These are phyloP conservation scores for Xylaria digitata DNA, from an alignment of 2,329 filamentous ascomycete genomes.

Conservation along the genomic window DNA sequence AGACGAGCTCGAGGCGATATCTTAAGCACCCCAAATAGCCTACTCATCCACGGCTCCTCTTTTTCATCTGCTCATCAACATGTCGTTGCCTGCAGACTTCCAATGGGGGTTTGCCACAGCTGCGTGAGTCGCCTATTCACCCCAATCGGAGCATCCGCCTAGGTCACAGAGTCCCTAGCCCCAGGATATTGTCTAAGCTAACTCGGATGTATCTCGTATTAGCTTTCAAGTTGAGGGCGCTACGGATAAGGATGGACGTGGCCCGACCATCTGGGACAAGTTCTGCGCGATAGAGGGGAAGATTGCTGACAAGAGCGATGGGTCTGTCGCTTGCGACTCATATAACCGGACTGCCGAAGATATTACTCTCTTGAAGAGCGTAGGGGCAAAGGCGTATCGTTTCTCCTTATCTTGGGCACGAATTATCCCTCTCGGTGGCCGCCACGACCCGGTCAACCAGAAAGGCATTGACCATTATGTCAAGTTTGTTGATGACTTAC, in stretches of 20 bases:
- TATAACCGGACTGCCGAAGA: constrained; percentile 84
- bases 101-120: constrained; percentile 85
- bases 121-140: constrained; percentile 60
- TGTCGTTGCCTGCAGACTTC: constrained; percentile 76
- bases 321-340: constrained; percentile 84
- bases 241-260: constrained; percentile 78
- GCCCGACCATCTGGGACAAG: constrained; percentile 89
- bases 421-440: constrained; percentile 86
- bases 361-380: constrained; percentile 78
- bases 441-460: constrained; percentile 83
- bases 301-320: constrained; percentile 80
- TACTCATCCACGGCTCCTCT: constrained; percentile 35
- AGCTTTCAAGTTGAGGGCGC: constrained; percentile 92
- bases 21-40: constrained; percentile 40
- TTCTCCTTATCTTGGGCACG: constrained; percentile 89
- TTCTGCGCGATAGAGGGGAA: constrained; percentile 85
- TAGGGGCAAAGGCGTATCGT: constrained; percentile 80
- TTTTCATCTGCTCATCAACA: constrained; percentile 48
- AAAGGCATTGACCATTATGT: constrained; percentile 81
- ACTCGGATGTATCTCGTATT: constrained; percentile 40
- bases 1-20: constrained; percentile 44
- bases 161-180: not conserved
- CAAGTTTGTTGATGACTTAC: constrained; percentile 81
- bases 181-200: constrained; percentile 21
- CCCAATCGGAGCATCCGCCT: constrained; percentile 5